These are phyloP conservation scores for Blastobotrys proliferans DNA, from an alignment of 1,139 yeast genomes.

Conservation along the genomic window DNA sequence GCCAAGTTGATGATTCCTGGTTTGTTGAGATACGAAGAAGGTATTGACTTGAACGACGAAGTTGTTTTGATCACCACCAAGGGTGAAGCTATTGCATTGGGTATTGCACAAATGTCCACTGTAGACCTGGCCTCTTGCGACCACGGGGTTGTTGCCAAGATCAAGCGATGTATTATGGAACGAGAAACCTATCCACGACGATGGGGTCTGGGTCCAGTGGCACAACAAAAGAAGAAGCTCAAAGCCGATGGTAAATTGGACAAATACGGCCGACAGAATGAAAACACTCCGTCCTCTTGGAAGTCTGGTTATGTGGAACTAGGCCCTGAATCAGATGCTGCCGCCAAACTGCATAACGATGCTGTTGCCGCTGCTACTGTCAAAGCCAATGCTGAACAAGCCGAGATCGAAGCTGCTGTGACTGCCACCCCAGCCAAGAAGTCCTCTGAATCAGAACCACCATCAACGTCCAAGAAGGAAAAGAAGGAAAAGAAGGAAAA, in stretches of 20 bases:
- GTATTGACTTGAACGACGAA: constrained; percentile 95
- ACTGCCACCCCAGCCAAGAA: constrained; percentile 47
- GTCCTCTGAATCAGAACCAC: constrained; percentile 38
- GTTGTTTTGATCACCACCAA: constrained; percentile 97
- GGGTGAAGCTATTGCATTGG: constrained; percentile 99
- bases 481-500: constrained; percentile 47
- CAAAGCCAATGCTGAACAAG: constrained; percentile 22
- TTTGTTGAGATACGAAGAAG: constrained; percentile 93
- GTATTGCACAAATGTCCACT: constrained; percentile 98
- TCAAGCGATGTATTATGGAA: constrained; percentile 99
- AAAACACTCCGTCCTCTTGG: constrained; percentile 92
- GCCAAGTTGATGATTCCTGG: constrained; percentile 99
- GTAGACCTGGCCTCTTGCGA: constrained; percentile 95
- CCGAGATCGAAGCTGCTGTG: constrained; percentile 27
- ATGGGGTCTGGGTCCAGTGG: constrained; percentile 99
- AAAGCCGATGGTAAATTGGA: constrained; percentile 97
- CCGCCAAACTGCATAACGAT: constrained; percentile 26
- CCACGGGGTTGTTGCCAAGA: constrained; percentile 98
- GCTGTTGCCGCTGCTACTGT: constrained; percentile 31
- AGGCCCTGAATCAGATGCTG: constrained; percentile 41
- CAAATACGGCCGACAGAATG: constrained; percentile 89
- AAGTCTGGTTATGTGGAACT: constrained; percentile 78
- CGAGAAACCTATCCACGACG: constrained; percentile 98
- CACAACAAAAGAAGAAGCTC: constrained; percentile 96
- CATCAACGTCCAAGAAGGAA: constrained; percentile 24